Conservation (phyloP, 2,329 filamentous ascomycete species). For the Pseudohalonectria lignicola region DNA sequence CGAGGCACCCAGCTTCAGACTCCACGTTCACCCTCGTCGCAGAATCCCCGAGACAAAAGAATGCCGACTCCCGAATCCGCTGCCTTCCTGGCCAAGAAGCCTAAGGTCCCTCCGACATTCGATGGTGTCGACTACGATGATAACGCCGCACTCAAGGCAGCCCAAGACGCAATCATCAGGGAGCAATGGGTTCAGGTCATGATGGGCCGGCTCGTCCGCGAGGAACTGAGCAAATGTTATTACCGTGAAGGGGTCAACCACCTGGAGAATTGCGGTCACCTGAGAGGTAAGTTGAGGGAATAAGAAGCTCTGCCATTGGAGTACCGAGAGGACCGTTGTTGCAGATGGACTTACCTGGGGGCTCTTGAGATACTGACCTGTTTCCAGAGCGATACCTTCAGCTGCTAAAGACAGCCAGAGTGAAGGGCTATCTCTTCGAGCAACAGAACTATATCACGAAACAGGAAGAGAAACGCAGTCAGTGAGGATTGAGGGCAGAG, state of each 20-base stretch:
- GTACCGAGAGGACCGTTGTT: too few relatives aligned
- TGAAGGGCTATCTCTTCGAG: constrained; percentile 69
- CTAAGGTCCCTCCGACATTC: constrained; percentile 70
- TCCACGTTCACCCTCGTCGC: too few relatives aligned
- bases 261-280: constrained; percentile 71
- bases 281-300: constrained; percentile 64
- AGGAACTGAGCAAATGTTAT: constrained; percentile 82
- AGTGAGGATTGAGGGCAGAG: too few relatives aligned
- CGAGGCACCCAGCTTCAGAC: too few relatives aligned
- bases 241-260: constrained; percentile 77
- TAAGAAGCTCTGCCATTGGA: too few relatives aligned
- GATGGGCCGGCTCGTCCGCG: constrained; percentile 74
- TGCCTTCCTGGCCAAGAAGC: constrained; percentile 75
- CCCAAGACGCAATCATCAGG: constrained; percentile 70
- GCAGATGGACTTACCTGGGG: too few relatives aligned
- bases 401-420: constrained; percentile 63
- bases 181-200: constrained; percentile 86
- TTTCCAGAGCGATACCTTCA: constrained; percentile 64
- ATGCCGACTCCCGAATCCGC: constrained; percentile 81
- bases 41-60: too few relatives aligned
- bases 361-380: neutral
- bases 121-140: constrained; percentile 82
- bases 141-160: constrained; percentile 68
- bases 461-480: constrained; percentile 21
- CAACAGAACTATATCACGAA: constrained; percentile 65